Conservation (phyloP, 495 filamentous ascomycete species). For the Lichina pygmaea region DNA sequence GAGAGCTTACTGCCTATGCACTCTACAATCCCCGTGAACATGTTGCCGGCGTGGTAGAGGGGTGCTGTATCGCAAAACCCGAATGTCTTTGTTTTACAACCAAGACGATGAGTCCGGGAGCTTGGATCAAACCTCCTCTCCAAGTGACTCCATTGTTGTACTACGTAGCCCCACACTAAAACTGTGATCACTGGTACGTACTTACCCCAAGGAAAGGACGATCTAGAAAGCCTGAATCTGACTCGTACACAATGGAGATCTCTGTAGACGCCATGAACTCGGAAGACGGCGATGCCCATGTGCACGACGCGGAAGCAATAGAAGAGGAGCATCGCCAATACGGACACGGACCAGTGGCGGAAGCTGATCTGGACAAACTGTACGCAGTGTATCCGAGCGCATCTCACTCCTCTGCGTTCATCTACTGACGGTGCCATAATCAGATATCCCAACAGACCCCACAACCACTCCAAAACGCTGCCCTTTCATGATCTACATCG, state of each 20-base stretch:
- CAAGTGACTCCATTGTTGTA: neutral
- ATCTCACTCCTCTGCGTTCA: neutral
- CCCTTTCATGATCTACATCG: constrained; percentile 61
- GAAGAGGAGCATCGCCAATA: constrained; percentile 16
- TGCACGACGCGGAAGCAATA: constrained; percentile 12
- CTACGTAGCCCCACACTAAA: neutral
- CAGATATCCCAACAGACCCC: constrained; percentile 65
- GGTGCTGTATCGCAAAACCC: too few relatives aligned
- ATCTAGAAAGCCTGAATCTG: neutral
- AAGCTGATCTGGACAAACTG: constrained; percentile 37
- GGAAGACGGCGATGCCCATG: neutral
- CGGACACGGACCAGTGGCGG: constrained; percentile 14
- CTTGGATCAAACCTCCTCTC: neutral
- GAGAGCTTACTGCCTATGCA: constrained; percentile 54
- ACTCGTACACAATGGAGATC: neutral
- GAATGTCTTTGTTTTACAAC: too few relatives aligned
- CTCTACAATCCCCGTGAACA: constrained; percentile 98
- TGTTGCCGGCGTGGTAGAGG: constrained; percentile 13
- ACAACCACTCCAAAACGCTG: constrained; percentile 49
- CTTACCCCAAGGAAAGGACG: neutral
- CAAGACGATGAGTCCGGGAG: neutral
- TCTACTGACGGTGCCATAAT: constrained; percentile 8
- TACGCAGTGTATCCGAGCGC: constrained; percentile 10
- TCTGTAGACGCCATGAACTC: neutral
- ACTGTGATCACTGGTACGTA: neutral